Base-by-base conservation (phyloP, 2,329 filamentous ascomycete species). In the Trichoderma lentiforme region DNA sequence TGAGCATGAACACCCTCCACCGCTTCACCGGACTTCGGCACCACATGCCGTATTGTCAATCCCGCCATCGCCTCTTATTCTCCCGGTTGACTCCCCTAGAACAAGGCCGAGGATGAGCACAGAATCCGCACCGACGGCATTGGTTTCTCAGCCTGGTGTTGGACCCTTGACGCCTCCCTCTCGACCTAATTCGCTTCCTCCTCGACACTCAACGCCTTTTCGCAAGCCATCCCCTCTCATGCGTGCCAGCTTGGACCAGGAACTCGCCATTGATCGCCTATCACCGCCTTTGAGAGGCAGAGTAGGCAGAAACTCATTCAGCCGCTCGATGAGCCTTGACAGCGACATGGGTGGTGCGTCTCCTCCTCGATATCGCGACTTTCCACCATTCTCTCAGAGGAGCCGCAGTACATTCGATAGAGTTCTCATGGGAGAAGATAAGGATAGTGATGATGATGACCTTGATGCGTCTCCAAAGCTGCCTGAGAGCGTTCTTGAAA, bases 251-350 rank as follows among this genome's bases (percentile, higher is more conserved):
- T 76, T 82, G 11, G 81, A 83, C 6, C 81, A 83, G 56, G 81
- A 83, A 21, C 77, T 82, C 1, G 80, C 80, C 24, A 77, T 83
- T 1, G 81, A 83, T 63, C 77, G 81, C 4, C 75, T 83, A 3
- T 83, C 81, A 0, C 81, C 81, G 0, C 81, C 80, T 7, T 66
- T 79, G 0, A 75, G 79, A 2, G 78, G 79, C 2, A 73, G 78
- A 2, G 76, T 77, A 34, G 77, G 79, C 0, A 74, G 78, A 0
- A 34, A 34, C 57, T 78, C 80, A 0, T 73, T 82, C 0, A 81
- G 79, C n/a, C 77, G 81, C 1, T 82, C 81, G 5, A 76, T 77
- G 26, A 82, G 80, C 64, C 73, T 80, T 70, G 81, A 78, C 6
- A 81, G 76, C 57, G 79, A 78, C 26, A 74, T 73, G 8, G 47